A percentile compares a stretch with the other conserved stretches of the same genome.
Evolutionary conservation across 208 protist species (phyloP).

Genomic region (Trypanosoma caninum): DNA sequence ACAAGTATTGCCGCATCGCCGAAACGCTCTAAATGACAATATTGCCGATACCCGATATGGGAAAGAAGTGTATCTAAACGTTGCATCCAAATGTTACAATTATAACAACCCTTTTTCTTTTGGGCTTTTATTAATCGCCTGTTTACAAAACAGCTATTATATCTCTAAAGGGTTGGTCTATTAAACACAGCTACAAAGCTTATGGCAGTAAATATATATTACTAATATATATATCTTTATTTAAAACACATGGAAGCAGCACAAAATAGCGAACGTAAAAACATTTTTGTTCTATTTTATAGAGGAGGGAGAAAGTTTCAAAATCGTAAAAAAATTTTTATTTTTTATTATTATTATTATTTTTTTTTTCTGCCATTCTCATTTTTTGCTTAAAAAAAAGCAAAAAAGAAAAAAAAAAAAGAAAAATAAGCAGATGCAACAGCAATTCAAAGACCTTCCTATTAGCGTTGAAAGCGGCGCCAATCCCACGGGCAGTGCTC

Average conservation of each 20-base stretch:
- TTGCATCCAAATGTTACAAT: conserved; percentile 9
- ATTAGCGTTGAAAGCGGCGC: conserved; percentile 12
- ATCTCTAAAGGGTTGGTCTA: no score
- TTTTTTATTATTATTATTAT: neutral
- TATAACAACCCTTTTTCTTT: neutral
- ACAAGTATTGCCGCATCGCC: conserved; percentile 36
- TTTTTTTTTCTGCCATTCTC: neutral
- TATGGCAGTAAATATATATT: no score
- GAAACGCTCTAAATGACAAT: conserved; percentile 48
- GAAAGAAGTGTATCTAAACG: conserved; percentile 24
- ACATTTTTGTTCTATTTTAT: neutral
- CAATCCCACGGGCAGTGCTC: conserved; percentile 57
- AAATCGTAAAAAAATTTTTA: neutral
- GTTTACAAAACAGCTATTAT: no score
- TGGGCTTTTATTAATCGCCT: no score
- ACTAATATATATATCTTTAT: no score
- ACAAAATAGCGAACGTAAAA: neutral
- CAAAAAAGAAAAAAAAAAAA: conserved; percentile 8
- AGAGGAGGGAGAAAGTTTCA: neutral
- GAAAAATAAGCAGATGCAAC: neutral
- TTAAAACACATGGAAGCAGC: neutral
- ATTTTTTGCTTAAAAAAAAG: neutral
- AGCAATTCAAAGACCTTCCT: neutral
- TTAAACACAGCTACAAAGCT: no score
- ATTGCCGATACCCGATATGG: conserved; percentile 46